phyloP scores from a whole-genome alignment of 108 stramenopile genomes.

The Fragilaria radians region DNA sequence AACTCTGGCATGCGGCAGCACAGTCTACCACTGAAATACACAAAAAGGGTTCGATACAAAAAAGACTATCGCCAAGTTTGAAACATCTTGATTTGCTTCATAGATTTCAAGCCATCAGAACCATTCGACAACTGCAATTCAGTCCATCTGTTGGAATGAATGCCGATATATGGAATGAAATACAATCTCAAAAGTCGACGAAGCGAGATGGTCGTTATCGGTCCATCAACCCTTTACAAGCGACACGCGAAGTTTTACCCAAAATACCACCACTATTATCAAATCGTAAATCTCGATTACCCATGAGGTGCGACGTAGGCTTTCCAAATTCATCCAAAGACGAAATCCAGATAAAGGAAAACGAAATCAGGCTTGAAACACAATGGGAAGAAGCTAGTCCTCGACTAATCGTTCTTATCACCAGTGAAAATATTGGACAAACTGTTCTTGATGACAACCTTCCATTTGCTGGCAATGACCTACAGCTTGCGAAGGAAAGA shows the following conservation, averaged over 20 bases:
- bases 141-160: constrained; percentile 33
- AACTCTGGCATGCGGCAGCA: constrained; percentile 7
- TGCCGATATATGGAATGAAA: constrained; percentile 2
- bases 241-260: constrained; percentile 37
- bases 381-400: constrained; percentile 83
- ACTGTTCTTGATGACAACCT: constrained; percentile 34
- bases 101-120: constrained; percentile 16
- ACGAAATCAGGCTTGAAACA: constrained; percentile 62
- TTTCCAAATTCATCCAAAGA: constrained; percentile 59
- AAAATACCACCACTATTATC: constrained; percentile 49
- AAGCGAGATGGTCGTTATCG: constrained; percentile 50
- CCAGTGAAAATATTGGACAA: constrained; percentile 37
- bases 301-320: constrained; percentile 74
- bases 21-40: background rate
- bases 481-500: constrained; percentile 42
- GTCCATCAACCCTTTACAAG: constrained; percentile 50
- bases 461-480: constrained; percentile 54
- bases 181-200: constrained; percentile 1
- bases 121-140: constrained; percentile 53
- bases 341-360: constrained; percentile 58
- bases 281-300: constrained; percentile 55
- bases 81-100: constrained; percentile 44
- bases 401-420: constrained; percentile 56
- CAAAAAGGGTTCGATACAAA: constrained; percentile 3
- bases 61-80: constrained; percentile 28